Evolutionary conservation across 139 green algal species (phyloP), one percentile per base, ranked within the genome.

Genomic region (Protoeuglena noctilucae): DNA sequence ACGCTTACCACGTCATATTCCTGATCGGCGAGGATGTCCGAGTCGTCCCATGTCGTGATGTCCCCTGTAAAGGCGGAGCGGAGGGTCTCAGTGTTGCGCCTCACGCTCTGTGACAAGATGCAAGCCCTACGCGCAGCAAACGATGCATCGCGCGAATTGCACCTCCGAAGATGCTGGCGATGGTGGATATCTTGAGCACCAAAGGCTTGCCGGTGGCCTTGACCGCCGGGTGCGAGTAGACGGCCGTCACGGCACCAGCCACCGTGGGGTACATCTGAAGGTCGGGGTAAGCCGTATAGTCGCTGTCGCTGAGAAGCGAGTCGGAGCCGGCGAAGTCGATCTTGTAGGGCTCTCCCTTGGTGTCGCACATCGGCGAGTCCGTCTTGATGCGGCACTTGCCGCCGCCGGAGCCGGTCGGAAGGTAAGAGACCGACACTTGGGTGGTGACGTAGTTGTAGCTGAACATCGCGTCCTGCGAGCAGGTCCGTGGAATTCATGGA

Each of bases 181-280:
- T n/a, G 16, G 39, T 14, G 39, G 16, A n/a, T n/a, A 16, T n/a
- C 14, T 46, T n/a, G 14, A 46, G 14, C 39, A 46, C 16, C n/a
- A n/a, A n/a, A n/a, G n/a, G n/a, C n/a, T n/a, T 46, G 16, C 16
- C 14, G 14, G 39, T 46, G 16, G 14, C 14, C 14, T 16, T 16
- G 14, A 46, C 16, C 14, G 14, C 14, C 14, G 39, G 14, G 14
- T 16, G 39, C 39, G 14, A 16, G 39, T 16, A 46, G 14, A 46
- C 16, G 16, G 14, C 14, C 39, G n/a, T n/a, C n/a, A n/a, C n/a
- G n/a, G n/a, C n/a, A n/a, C n/a, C n/a, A 50, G 19, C 5, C 43
- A 50, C 43, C 43, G 43, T 50, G 12, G 43, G 43, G 25, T 28
- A n/a, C 43, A 50, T 50, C 43, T 50, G 43, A 14, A 50, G 43